These are phyloP conservation scores for Pyrenophora seminiperda DNA, from an alignment of 2,329 filamentous ascomycete species.

Conservation along the genomic window DNA sequence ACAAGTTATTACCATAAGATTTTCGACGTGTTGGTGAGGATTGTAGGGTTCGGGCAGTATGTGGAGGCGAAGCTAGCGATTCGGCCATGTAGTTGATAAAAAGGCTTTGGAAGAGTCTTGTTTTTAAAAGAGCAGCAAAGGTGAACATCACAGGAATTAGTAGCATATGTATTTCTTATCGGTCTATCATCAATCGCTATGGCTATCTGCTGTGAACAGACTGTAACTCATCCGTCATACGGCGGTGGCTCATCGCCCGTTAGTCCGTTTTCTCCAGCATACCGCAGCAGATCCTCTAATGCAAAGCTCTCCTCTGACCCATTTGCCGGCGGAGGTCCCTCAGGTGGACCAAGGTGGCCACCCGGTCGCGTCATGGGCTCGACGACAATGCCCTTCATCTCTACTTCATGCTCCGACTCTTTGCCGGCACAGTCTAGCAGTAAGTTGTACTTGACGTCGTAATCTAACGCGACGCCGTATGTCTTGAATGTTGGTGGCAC, in stretches of 20 bases:
- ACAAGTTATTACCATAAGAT: too few species aligned
- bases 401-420: slow-evolving; percentile 24
- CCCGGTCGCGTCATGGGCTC: slow-evolving; percentile 26
- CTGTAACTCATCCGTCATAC: slow-evolving; percentile 3
- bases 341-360: slow-evolving; percentile 23
- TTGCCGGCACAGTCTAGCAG: slow-evolving; percentile 27
- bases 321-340: slow-evolving; percentile 11
- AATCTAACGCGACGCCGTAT: slow-evolving; percentile 22
- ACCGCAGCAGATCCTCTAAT: slow-evolving; percentile 1
- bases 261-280: not conserved
- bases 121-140: too few species aligned
- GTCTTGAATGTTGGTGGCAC: slow-evolving; percentile 28
- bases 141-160: too few species aligned
- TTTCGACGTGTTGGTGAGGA: too few species aligned
- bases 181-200: not conserved
- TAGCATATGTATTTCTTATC: too few species aligned
- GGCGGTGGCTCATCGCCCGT: slow-evolving; percentile 6
- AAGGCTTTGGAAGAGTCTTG: too few species aligned
- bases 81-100: too few species aligned
- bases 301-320: slow-evolving; percentile 10
- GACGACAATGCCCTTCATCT: slow-evolving; percentile 19
- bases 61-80: too few species aligned
- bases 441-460: slow-evolving; percentile 25
- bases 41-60: too few species aligned
- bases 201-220: not conserved